Evolutionary conservation across 768 basidiomycete species (phyloP).

Genomic region (Pleurotus ostreatus): DNA sequence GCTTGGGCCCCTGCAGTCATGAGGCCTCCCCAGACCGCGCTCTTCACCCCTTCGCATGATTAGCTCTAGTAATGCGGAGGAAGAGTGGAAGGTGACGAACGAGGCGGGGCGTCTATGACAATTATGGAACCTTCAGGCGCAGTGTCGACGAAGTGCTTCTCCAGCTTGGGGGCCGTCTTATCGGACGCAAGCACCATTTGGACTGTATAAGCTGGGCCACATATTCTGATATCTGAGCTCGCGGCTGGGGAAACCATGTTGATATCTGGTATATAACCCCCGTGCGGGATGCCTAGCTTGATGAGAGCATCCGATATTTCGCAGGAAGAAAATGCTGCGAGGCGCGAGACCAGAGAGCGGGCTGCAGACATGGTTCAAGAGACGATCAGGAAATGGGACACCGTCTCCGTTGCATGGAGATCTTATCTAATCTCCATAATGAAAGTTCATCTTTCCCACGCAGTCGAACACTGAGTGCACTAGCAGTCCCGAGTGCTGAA

Average conservation of each 20-base stretch:
- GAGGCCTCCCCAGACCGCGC: conserved; percentile 89
- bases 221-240: conserved; percentile 33
- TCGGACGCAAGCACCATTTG: conserved; percentile 67
- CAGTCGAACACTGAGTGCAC: too few relatives aligned
- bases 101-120: conserved; percentile 69
- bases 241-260: conserved; percentile 45
- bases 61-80: conserved; percentile 13
- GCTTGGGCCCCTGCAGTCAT: conserved; percentile 85
- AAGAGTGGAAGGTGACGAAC: conserved; percentile 33
- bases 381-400: background rate
- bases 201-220: conserved; percentile 86
- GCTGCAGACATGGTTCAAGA: background rate
- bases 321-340: conserved; percentile 57
- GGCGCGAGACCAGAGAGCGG: conserved; percentile 11
- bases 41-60: conserved; percentile 52
- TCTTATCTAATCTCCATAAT: conserved; percentile 5
- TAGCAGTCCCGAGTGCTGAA: background rate
- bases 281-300: conserved; percentile 67
- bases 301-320: conserved; percentile 88
- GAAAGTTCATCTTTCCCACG: too few relatives aligned
- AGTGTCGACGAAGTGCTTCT: conserved; percentile 80
- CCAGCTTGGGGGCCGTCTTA: conserved; percentile 55
- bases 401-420: background rate
- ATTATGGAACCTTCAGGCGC: conserved; percentile 61
- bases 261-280: conserved; percentile 82